Base-by-base conservation (phyloP, 2,329 filamentous ascomycete genomes). In the Cladophialophora psammophila region DNA sequence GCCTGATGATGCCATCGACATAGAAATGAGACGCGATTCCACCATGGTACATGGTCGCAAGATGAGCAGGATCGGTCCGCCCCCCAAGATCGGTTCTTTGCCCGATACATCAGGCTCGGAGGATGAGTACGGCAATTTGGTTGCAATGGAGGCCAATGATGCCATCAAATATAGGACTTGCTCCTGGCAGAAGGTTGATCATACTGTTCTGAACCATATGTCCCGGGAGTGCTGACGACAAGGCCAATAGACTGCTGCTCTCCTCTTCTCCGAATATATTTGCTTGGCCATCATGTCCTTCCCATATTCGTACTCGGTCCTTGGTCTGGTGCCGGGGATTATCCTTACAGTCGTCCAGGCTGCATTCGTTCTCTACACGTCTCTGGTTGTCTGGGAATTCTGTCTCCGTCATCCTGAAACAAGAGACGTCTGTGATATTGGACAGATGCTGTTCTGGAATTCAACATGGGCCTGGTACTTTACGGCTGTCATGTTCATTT, bases 231-330 rank as follows among this genome's bases (percentile, higher is more conserved):
- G 36, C n/a, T 26, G 38, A 55, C 66, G 36, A 42, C 42, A 35
- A 55, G 38, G 20, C 12, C 35, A 13, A 15, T 74, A 91, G 90
- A 97, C 94, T 61, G 93, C 94, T 0, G 93, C 90, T 1, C 79
- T 97, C 72, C 87, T 97, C 60, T 97, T 97, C 80, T 95, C 92
- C 59, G 94, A 97, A 82, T 97, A 97, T 78, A 97, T 97, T 67
- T 96, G 93, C 77, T 81, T 97, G 79, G 87, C 87, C 26, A 97
- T 97, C 76, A 97, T 97, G 93, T 96, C 92, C 59, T 97, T 97
- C 73, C 94, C 94, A 0, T 96, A 91, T 86, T 96, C 93, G 0
- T 97, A 97, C 79, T 92, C 92, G 52, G 82, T 94, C 34, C 86
- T 97, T 7, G 94, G 94, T 7, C 85, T 97, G 15, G 92, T 97